Percentiles rank a stretch among this genome's conserved stretches.
phyloP scores from a whole-genome alignment of 2,329 filamentous ascomycete genomes.

The Calonectria montana region DNA sequence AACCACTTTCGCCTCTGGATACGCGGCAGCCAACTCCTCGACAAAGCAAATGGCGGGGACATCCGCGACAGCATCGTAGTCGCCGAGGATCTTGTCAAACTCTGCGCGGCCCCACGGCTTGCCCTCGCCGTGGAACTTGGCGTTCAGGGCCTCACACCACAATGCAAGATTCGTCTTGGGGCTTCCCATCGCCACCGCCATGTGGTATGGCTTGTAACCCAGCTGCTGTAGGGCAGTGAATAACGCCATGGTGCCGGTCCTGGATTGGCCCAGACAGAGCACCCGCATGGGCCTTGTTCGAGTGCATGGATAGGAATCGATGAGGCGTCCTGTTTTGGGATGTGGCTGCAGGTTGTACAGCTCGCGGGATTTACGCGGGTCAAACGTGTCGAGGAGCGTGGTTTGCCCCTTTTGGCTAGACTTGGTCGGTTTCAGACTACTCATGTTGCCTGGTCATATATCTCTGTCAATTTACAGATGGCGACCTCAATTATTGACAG shows the following conservation, averaged over 20 bases:
- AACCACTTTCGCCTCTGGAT: constrained; percentile 32
- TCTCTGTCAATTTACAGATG: not conserved
- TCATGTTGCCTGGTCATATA: not conserved
- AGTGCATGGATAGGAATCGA: constrained; percentile 26
- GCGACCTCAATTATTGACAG: not conserved
- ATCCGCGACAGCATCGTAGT: constrained; percentile 25
- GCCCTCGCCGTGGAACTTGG: constrained; percentile 29
- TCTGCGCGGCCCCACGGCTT: constrained; percentile 29
- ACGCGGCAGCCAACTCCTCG: constrained; percentile 29
- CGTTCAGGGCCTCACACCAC: constrained; percentile 35
- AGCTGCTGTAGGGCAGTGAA: constrained; percentile 22
- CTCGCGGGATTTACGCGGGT: constrained; percentile 3
- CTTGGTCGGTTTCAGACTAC: not conserved
- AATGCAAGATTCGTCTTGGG: constrained; percentile 23
- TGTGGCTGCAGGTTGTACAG: constrained; percentile 29
- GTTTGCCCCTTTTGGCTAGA: not conserved
- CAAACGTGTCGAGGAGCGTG: not conserved
- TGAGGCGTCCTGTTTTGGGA: constrained; percentile 26
- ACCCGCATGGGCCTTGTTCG: constrained; percentile 31
- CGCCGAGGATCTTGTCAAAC: constrained; percentile 30
- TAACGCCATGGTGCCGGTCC: constrained; percentile 19
- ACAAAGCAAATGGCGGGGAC: constrained; percentile 31
- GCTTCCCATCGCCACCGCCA: constrained; percentile 16
- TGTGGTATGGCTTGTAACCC: constrained; percentile 30
- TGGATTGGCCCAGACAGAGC: constrained; percentile 31